Conservation (phyloP, 2,329 filamentous ascomycete species). For the Scedosporium aurantiacum region DNA sequence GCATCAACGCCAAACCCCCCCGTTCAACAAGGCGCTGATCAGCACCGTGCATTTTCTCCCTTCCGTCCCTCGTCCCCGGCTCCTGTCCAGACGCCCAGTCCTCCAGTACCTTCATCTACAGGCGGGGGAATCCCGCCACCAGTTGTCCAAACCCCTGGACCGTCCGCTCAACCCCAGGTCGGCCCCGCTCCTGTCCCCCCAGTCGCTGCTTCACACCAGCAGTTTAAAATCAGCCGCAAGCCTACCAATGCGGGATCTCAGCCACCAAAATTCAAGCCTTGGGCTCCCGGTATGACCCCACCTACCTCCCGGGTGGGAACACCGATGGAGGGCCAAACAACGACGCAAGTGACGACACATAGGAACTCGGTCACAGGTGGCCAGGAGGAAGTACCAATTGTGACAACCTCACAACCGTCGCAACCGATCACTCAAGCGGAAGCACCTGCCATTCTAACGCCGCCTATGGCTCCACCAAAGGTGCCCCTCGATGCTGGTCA, state of each 20-base stretch:
- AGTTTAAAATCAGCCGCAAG: conserved; percentile 4
- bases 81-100: neutral
- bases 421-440: neutral
- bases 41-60: neutral
- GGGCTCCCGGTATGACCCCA: neutral
- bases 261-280: conserved; percentile 5
- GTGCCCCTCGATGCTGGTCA: neutral
- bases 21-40: neutral
- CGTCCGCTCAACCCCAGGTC: neutral
- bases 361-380: neutral
- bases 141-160: too few relatives aligned
- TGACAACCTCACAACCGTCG: neutral
- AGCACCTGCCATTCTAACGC: neutral
- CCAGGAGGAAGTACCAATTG: neutral
- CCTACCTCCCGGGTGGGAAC: neutral
- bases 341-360: neutral
- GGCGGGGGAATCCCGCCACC: neutral
- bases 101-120: neutral
- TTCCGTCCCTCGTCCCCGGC: neutral
- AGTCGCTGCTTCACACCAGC: neutral
- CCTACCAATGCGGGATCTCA: conserved; percentile 3
- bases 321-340: neutral
- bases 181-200: too few relatives aligned
- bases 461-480: neutral
- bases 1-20: neutral